Base-by-base conservation (phyloP, 306 rosid genomes). In the Vigna angularis region DNA sequence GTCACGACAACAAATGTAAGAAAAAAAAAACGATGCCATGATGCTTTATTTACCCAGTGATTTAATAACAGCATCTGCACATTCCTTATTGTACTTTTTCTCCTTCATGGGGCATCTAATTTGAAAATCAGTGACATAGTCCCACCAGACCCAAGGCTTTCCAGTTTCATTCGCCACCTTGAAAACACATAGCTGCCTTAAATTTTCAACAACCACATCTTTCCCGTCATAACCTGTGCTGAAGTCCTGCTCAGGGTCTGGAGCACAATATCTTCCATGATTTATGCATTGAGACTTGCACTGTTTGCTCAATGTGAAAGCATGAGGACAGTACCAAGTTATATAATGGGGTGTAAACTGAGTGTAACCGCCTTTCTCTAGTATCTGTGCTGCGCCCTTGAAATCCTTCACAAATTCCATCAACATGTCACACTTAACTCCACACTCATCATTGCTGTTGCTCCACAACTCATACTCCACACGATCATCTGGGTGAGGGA, bases 221-320 rank as follows among this genome's bases (percentile, higher is more conserved):
- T 85, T 91, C 51, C 98, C 98, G 22, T 93, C 93, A 72, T 93
- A 93, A 80, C 98, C 98, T 44, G 84, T 53, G 85, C 91, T 89
- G 88, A 93, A 93, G 86, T 93, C 98, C 72, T 93, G 98, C 77
- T 93, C 98, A 66, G 98, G 98, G 86, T 93, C 98, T 34, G 98
- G 98, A 80, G 98, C 97, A 67, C 97, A 92, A 70, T 92, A 92
- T 82, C 97, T 92, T 77, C 97, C 97, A 48, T 88, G 96, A 84
- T 92, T 92, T 80, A 92, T 92, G 77, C 97, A 92, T 85, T 92
- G 97, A 56, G 97, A 92, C 87, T 92, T 92, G 91, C 97, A 92
- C 77, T 92, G 97, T 80, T 87, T 92, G 93, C 96, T 92, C 81
- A 83, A 75, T 56, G 88, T 87, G 73, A 92, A 92, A 24, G 97